Base-by-base conservation (phyloP, 331 rosid species). In the Arachis monticola region DNA sequence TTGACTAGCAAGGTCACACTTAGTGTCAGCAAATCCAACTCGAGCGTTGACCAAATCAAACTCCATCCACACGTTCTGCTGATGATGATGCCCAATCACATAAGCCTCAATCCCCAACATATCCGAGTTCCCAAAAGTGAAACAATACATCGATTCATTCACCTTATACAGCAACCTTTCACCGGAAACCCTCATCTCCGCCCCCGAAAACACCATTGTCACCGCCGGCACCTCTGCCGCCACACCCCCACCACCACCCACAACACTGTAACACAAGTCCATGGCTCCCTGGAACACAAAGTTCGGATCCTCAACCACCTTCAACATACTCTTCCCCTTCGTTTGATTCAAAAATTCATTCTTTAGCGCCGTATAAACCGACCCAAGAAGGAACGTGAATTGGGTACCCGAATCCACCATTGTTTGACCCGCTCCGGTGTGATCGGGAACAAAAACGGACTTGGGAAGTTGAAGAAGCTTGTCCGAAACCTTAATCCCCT, bases 361-460 rank as follows among this genome's bases (percentile, higher is more conserved):
- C 44, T 47, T 88, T 7, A 92, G 22, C 0, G 96, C 87, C 0
- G 85, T 58, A 87, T 92, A 92, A 22, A 87, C 97, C 60, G 97
- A 85, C 3, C 93, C 96, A 6, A 90, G 90, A 0, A 92, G 86
- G 70, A 88, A 88, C 1, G 96, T 89, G 79, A 92, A 92, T 81
- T 92, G 97, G 0, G 97, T 92, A 0, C 96, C 97, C 9, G 97
- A 92, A 69, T 92, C 97, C 11, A 89, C 87, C 87, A 89, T 92
- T 1, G 97, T 92, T 30, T 92, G 97, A 22, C 97, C 97, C 6
- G 97, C 96, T 8, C 97, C 97, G 32, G 97, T 85, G 48, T 92
- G 97, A 74, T 92, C 97, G 32, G 96, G 96, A 0, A 68, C 84
- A 2, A 86, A 86, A 0, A 65, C 67, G 0, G 96, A 82, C 27